Evolutionary conservation across 129 eudicot genomes (phyloP).

Genomic region (Calendula officinalis): DNA sequence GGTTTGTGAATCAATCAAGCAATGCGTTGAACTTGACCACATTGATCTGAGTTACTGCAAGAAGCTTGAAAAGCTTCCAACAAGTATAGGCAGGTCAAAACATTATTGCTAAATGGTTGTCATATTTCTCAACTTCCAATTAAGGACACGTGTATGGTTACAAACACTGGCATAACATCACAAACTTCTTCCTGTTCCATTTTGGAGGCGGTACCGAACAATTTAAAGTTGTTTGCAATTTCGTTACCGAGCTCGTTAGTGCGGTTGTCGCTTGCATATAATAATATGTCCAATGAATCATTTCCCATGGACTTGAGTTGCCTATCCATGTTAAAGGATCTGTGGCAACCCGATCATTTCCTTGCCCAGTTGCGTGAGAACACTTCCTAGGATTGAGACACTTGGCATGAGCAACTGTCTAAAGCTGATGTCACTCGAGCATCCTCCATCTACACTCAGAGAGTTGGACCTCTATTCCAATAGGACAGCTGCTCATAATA

Average conservation of each 20-base stretch:
- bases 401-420: neutral
- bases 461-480: neutral
- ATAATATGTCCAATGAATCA: neutral
- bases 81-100: neutral
- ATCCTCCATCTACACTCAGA: conserved; percentile 13
- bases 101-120: conserved; percentile 6
- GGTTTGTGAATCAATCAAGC: conserved; percentile 4
- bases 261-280: neutral
- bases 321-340: neutral
- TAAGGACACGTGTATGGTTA: neutral
- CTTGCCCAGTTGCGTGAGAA: conserved; percentile 11
- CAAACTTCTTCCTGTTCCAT: too few species aligned
- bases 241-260: neutral
- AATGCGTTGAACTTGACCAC: conserved; percentile 4
- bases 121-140: neutral
- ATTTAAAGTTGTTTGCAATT: neutral
- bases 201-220: neutral
- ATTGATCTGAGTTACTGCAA: conserved; percentile 5
- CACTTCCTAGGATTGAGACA: neutral
- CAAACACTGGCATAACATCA: too few species aligned
- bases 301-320: conserved; percentile 8
- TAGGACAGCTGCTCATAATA: too few species aligned
- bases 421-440: conserved; percentile 1
- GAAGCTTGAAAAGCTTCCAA: conserved; percentile 7
- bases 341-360: conserved; percentile 7